Evolutionary conservation across 768 basidiomycete genomes (phyloP).

Genomic region (Lepiota venenata): DNA sequence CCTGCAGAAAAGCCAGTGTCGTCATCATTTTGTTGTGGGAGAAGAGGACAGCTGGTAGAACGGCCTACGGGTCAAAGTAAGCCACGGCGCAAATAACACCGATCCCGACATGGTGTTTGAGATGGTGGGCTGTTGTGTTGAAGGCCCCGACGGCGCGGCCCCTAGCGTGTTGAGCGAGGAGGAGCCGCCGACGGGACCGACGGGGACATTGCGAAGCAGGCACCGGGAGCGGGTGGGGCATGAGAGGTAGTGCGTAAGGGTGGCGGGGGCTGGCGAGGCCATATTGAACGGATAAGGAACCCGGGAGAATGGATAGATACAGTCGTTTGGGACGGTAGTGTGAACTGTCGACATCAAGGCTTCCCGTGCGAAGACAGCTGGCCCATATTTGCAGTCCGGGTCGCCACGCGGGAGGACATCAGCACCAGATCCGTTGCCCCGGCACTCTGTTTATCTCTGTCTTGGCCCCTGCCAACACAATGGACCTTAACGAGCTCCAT

Average conservation of each 20-base stretch:
- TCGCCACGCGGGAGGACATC: not conserved
- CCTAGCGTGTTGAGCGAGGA: conserved; percentile 7
- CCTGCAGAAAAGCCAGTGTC: conserved; percentile 21
- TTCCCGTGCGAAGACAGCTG: conserved; percentile 29
- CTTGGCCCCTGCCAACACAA: conserved; percentile 13
- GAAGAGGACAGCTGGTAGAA: not conserved
- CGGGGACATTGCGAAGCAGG: not conserved
- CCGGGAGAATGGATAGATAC: conserved; percentile 29
- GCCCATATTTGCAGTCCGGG: not conserved
- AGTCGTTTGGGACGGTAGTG: conserved; percentile 13
- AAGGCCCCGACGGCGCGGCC: conserved; percentile 11
- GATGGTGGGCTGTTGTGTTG: conserved; percentile 21
- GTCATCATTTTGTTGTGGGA: conserved; percentile 3
- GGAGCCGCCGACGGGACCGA: not conserved
- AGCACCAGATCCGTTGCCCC: not conserved
- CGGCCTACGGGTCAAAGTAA: conserved; percentile 67
- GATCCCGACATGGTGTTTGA: conserved; percentile 52
- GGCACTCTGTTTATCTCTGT: not conserved
- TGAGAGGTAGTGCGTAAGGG: conserved; percentile 19
- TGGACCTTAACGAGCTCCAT: conserved; percentile 63
- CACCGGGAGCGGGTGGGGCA: conserved; percentile 14
- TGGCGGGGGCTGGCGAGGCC: conserved; percentile 16
- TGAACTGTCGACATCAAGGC: conserved; percentile 20
- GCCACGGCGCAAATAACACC: conserved; percentile 73
- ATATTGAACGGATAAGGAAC: conserved; percentile 29